A percentile compares a stretch with the other conserved stretches of the same genome.
Evolutionary conservation across 2,329 filamentous ascomycete genomes (phyloP).

Genomic region (Microsporum canis): DNA sequence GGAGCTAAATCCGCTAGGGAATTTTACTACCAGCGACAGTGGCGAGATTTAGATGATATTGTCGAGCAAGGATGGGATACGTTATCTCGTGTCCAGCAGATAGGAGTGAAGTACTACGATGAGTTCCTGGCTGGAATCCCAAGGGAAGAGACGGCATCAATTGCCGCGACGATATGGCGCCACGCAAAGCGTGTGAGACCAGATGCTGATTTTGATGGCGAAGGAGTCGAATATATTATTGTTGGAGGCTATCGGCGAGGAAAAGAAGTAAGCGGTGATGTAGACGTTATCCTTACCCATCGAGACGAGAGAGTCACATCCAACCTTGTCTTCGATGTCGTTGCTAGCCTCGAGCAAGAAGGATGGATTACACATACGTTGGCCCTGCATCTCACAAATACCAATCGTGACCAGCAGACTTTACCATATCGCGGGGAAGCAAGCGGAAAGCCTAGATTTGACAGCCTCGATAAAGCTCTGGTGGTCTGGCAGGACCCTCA

Average conservation of each 20-base stretch:
- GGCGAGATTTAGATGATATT: conserved; percentile 76
- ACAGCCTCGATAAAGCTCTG: conserved; percentile 80
- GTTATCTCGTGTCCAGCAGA: conserved; percentile 73
- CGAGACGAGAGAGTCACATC: conserved; percentile 57
- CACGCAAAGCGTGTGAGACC: conserved; percentile 55
- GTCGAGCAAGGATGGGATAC: conserved; percentile 68
- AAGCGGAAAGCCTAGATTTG: conserved; percentile 55
- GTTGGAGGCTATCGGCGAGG: conserved; percentile 76
- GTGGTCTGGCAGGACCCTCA: conserved; percentile 77
- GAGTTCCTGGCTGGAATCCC: conserved; percentile 66
- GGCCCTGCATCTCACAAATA: conserved; percentile 56
- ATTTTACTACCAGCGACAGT: conserved; percentile 65
- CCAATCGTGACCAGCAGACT: conserved; percentile 58
- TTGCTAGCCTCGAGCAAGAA: conserved; percentile 56
- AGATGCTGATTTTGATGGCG: conserved; percentile 29
- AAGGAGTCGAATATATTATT: conserved; percentile 49
- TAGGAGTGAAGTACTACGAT: conserved; percentile 86
- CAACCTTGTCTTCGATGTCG: conserved; percentile 60
- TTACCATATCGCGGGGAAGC: conserved; percentile 41
- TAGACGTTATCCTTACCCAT: conserved; percentile 76
- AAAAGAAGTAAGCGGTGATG: conserved; percentile 62
- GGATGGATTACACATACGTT: conserved; percentile 74
- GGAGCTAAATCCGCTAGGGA: conserved; percentile 67
- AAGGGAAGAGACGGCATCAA: conserved; percentile 59
- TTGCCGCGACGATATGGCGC: conserved; percentile 50